Percentiles rank a stretch among this genome's conserved stretches.
These are phyloP conservation scores for Prunella vulgaris DNA, from an alignment of 257 asterid genomes.

Conservation along the genomic window DNA sequence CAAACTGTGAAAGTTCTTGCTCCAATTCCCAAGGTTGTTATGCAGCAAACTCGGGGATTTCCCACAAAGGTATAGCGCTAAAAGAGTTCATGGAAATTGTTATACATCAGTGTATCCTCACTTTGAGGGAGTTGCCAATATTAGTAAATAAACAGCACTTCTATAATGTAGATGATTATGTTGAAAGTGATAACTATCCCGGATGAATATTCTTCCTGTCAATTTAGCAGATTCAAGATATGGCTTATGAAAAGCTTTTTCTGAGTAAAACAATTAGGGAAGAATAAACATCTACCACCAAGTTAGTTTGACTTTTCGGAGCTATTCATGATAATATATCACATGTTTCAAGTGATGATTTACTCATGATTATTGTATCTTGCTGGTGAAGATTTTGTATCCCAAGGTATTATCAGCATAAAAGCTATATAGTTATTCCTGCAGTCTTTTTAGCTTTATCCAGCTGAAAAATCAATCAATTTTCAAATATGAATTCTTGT, in stretches of 20 bases:
- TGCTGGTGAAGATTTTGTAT: neutral
- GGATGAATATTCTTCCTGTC: neutral
- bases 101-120: neutral
- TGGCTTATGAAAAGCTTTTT: neutral
- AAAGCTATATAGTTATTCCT: too few relatives aligned
- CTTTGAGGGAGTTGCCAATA: neutral
- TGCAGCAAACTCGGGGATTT: slow-evolving; percentile 80
- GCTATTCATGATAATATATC: neutral
- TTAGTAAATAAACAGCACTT: neutral
- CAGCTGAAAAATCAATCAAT: neutral
- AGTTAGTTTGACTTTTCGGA: neutral
- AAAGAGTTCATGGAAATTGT: neutral
- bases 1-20: slow-evolving; percentile 77
- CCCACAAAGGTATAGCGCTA: slow-evolving; percentile 74
- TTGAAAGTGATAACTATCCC: neutral
- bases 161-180: neutral
- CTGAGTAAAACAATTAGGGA: neutral
- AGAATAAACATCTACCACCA: neutral
- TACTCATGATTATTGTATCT: too few relatives aligned
- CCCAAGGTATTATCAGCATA: too few relatives aligned
- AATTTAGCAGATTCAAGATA: neutral
- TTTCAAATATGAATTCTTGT: neutral
- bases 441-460: too few relatives aligned
- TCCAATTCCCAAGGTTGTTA: slow-evolving; percentile 86
- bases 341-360: neutral